Conservation (phyloP, 768 basidiomycete genomes). For the Rhizopogon sp. region DNA sequence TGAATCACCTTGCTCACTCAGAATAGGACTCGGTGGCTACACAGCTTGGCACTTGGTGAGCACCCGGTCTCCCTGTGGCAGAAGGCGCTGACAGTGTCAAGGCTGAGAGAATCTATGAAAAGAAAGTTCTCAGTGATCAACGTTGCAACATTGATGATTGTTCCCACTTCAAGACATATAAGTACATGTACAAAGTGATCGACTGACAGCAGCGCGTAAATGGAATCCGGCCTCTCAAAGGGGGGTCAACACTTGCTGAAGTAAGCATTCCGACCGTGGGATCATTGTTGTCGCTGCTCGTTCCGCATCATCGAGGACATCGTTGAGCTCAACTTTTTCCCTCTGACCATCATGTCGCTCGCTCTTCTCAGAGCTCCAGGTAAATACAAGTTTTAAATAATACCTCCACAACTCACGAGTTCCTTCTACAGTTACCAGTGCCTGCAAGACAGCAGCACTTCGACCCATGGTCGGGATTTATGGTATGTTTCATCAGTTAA, state of each 20-base stretch:
- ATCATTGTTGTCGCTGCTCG: neutral
- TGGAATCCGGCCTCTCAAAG: neutral
- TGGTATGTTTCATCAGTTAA: constrained; percentile 26
- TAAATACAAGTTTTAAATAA: constrained; percentile 8
- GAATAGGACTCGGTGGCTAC: neutral
- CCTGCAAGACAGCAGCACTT: constrained; percentile 40
- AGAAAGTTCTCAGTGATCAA: neutral
- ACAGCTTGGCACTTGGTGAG: neutral
- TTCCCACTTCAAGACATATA: neutral
- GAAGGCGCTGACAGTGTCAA: neutral
- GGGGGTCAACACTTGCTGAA: neutral
- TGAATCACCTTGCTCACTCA: neutral
- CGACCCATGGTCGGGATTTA: constrained; percentile 39
- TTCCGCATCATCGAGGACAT: neutral
- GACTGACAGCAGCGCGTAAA: constrained; percentile 1
- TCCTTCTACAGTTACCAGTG: constrained; percentile 25
- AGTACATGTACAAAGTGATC: neutral
- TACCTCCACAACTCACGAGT: neutral
- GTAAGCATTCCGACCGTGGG: neutral
- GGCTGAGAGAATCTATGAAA: neutral
- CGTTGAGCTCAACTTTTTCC: neutral
- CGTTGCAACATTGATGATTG: too few relatives aligned
- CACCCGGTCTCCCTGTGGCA: neutral
- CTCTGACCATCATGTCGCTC: constrained; percentile 43
- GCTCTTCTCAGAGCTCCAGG: constrained; percentile 31